Evolutionary conservation across 1,284 basidiomycete genomes (phyloP), one percentile per base, ranked within the genome.

Genomic region (Volvariella volvacea): DNA sequence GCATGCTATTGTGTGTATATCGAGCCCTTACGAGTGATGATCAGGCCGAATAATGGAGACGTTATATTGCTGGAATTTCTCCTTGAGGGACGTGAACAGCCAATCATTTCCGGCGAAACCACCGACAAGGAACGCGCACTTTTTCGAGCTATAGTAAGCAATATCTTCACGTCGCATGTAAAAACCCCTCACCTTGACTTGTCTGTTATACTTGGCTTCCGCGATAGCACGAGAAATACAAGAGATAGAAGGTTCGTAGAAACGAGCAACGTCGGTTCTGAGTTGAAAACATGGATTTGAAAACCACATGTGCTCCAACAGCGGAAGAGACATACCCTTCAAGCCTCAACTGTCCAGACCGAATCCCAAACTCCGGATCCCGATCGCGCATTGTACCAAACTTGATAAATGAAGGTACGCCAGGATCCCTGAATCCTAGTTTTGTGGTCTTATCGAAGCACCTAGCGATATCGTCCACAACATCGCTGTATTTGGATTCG

Each of bases 21-120:
- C 49, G 9, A 12, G 19, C 14, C 6, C 59, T 34, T 44, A 62
- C 61, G 58, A 37, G 42, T 61, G 60, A 7, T 48, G 50, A 38
- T 60, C 58, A 17, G 60, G 60, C 6, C 61, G 51, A 14, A 42
- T 54, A 20, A 62, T 50, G n/a, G 48, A 41, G 17, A 56, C 15
- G 7, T 47, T 48, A 17, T 53, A 37, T n/a, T 47, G 42, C 14
- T 50, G 45, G 12, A 58, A 38, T 14, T 41, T 46, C 7, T 52
- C 46, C 25, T 53, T 56, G 2, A 61, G 28, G 20, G 53, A 48
- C 2, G 45, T 25, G 21, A 51, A 62, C 15, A 55, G 39, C 38
- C 48, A 54, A 22, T 54, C 50, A 30, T 47, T 55, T 2, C 44
- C 42, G 14, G 42, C 32, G 22, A 44, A 44, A 16, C 42, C 34